These are phyloP conservation scores for Parachaetomium inaequale DNA, from an alignment of 495 filamentous ascomycete species.

Conservation along the genomic window DNA sequence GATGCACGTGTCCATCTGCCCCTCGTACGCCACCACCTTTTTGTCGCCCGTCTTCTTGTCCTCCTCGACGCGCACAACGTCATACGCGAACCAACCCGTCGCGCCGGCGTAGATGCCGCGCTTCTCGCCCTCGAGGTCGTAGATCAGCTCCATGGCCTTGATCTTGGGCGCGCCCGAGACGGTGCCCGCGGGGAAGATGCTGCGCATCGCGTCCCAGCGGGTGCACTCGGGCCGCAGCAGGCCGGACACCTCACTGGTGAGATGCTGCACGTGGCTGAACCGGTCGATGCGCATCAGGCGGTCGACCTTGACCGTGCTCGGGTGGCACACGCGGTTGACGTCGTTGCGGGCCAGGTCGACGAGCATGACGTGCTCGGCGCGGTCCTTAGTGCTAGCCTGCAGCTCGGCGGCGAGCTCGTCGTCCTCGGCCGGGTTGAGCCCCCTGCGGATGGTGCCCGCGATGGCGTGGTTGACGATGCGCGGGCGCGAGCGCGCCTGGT, in stretches of 20 bases:
- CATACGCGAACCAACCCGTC: conserved; percentile 86
- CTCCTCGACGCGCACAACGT: conserved; percentile 44
- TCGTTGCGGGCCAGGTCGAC: conserved; percentile 98
- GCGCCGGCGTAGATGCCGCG: conserved; percentile 96
- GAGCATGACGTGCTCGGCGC: conserved; percentile 97
- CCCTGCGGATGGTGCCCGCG: conserved; percentile 88
- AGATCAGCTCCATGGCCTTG: conserved; percentile 92
- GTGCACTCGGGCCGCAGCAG: conserved; percentile 76
- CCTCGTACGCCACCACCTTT: conserved; percentile 44
- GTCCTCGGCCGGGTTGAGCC: conserved; percentile 75
- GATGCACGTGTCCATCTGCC: conserved; percentile 98
- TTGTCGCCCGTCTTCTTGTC: conserved; percentile 25
- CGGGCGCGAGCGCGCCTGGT: conserved; percentile 46
- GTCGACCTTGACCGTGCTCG: conserved; percentile 81
- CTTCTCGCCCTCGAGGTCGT: conserved; percentile 89
- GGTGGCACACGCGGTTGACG: conserved; percentile 93
- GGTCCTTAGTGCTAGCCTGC: conserved; percentile 78
- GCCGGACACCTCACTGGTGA: conserved; percentile 92
- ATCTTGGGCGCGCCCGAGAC: conserved; percentile 95
- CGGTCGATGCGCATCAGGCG: conserved; percentile 92
- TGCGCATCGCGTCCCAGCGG: conserved; percentile 91
- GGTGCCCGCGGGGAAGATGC: conserved; percentile 93
- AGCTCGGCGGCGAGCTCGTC: conserved; percentile 73
- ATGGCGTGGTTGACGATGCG: conserved; percentile 96
- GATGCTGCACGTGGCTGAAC: conserved; percentile 95